These are phyloP conservation scores for Monosporozyma solicola DNA, from an alignment of 805 yeast genomes.

Conservation along the genomic window DNA sequence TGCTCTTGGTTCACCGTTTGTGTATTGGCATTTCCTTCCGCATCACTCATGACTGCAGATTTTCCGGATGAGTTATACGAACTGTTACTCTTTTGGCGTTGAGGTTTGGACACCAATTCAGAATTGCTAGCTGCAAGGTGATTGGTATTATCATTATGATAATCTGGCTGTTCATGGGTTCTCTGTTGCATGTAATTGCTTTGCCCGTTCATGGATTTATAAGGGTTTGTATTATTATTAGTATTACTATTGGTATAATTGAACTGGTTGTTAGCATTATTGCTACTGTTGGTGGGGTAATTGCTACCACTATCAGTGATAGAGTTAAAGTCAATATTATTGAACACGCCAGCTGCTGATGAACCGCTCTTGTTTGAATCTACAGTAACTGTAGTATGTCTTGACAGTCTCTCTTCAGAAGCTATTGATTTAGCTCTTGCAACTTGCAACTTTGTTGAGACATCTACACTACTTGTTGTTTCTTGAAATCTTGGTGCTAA, in stretches of 20 bases:
- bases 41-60: neutral
- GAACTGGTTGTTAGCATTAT: neutral
- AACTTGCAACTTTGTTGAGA: neutral
- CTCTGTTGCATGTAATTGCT: neutral
- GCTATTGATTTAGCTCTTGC: conserved; percentile 1
- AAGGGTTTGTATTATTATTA: neutral
- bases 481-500: conserved; percentile 15
- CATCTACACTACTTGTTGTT: neutral
- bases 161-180: neutral
- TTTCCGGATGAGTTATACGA: conserved; percentile 14
- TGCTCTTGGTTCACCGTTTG: neutral
- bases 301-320: conserved; percentile 12
- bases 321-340: conserved; percentile 2
- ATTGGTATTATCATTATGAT: neutral
- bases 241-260: neutral
- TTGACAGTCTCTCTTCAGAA: conserved; percentile 6
- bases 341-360: neutral
- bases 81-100: conserved; percentile 18
- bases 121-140: neutral
- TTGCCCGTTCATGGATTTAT: neutral
- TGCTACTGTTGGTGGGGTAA: neutral
- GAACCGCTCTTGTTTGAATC: conserved; percentile 3
- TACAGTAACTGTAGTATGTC: conserved; percentile 1
- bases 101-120: neutral
- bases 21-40: neutral